Evolutionary conservation across 345 rosid species (phyloP), one percentile per base, ranked within the genome.

Genomic region (Eucalyptus tenuipes): DNA sequence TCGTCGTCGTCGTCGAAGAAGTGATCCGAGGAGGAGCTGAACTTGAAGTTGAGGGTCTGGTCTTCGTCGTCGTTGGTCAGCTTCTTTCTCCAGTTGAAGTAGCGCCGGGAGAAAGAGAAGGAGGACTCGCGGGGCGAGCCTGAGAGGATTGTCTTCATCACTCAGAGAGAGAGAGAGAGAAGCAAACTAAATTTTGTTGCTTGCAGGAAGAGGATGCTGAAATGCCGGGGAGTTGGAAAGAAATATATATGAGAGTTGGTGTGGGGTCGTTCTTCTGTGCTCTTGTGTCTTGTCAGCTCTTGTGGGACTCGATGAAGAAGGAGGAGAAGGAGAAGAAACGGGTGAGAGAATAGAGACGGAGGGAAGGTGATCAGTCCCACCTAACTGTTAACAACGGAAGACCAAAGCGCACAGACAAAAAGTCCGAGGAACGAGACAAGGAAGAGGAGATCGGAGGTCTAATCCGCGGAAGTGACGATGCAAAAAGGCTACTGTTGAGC

Each of bases 41-140:
- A 85, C 92, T 89, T 89, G 90, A 88, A 90, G 86, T 94, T 89
- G 37, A 93, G 86, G 92, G 88, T 88, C 79, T 94, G 95, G 33
- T 92, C 90, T 24, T 88, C 81, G n/a, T 89, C 87, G 64, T 89
- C 94, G 66, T 94, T 93, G 61, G 90, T 92, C 42, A 93, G 89
- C 91, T 95, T 96, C 95, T 93, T 98, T 90, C 92, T 94, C 97
- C 97, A 96, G 92, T 91, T 93, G 95, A 96, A 94, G 92, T 94
- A 96, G 64, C 99, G 93, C 59, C 96, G 96, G 89, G 99, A 98
- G 92, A 96, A 93, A 89, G 99, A 96, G 93, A 96, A 91, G 20
- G 99, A 94, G 87, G 98, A 94, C 88, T 96, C 99, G 44, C 93
- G 95, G 47, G 98, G 93, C 87, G 94, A 88, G 90, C 90, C 95